These are phyloP conservation scores for Nothopassalora personata DNA, from an alignment of 2,329 filamentous ascomycete species.

Conservation along the genomic window DNA sequence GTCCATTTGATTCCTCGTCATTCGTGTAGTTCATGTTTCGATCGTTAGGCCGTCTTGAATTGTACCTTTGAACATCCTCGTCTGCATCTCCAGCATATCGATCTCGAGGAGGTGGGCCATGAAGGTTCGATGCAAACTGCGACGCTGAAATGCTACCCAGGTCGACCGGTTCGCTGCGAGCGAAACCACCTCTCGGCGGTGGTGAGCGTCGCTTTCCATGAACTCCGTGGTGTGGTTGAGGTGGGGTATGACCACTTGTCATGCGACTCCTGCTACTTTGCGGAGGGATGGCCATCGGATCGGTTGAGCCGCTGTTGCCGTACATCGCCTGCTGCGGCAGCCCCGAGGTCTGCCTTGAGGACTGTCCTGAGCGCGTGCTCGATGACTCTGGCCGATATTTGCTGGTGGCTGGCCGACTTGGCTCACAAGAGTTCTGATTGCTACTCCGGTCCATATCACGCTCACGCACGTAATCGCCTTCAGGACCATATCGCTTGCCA, in stretches of 20 bases:
- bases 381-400: slow-evolving; percentile 14
- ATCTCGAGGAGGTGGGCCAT: slow-evolving; percentile 16
- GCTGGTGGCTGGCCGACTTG: slow-evolving; percentile 9
- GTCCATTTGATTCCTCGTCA: slow-evolving; percentile 16
- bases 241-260: slow-evolving; percentile 15
- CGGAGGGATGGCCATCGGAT: slow-evolving; percentile 22
- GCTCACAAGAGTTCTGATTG: slow-evolving; percentile 12
- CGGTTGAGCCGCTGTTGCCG: slow-evolving; percentile 10
- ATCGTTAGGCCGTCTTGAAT: slow-evolving; percentile 8
- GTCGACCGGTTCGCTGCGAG: slow-evolving; percentile 24
- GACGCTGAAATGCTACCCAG: slow-evolving; percentile 21
- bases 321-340: slow-evolving; percentile 14
- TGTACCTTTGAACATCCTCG: slow-evolving; percentile 11
- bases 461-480: slow-evolving; percentile 13
- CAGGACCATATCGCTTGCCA: slow-evolving; percentile 49
- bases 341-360: slow-evolving; percentile 12
- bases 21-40: slow-evolving; percentile 12
- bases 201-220: slow-evolving; percentile 23
- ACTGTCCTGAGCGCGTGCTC: background rate
- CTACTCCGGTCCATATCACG: slow-evolving; percentile 16
- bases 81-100: slow-evolving; percentile 17
- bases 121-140: slow-evolving; percentile 26
- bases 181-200: slow-evolving; percentile 19
- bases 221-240: slow-evolving; percentile 12
- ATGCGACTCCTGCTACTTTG: slow-evolving; percentile 19